These are phyloP conservation scores for Monascus purpureus DNA, from an alignment of 495 filamentous ascomycete species.

Conservation along the genomic window DNA sequence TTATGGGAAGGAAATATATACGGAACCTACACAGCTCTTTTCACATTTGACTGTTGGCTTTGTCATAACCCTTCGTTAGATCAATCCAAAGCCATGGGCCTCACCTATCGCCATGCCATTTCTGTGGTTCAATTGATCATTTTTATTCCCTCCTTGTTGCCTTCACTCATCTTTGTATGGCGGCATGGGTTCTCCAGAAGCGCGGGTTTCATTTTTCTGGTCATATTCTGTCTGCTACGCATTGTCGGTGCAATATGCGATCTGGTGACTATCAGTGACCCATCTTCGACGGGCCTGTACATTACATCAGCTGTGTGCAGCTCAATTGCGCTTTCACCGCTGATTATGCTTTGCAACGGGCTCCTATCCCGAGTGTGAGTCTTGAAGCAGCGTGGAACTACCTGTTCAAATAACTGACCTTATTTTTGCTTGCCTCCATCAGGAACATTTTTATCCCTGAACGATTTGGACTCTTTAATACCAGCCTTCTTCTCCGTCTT, in stretches of 20 bases:
- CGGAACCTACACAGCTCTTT: neutral
- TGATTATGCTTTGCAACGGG: conserved; percentile 12
- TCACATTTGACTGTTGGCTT: neutral
- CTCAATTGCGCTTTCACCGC: conserved; percentile 15
- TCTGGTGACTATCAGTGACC: conserved; percentile 21
- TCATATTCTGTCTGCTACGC: conserved; percentile 20
- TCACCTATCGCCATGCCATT: conserved; percentile 19
- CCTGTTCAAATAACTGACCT: neutral
- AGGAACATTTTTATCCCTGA: conserved; percentile 10
- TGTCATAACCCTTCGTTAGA: conserved; percentile 1
- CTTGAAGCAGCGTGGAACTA: neutral
- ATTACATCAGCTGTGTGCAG: conserved; percentile 13
- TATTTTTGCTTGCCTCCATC: conserved; percentile 3
- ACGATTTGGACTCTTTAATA: conserved; percentile 5
- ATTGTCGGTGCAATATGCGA: conserved; percentile 22
- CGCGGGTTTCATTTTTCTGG: conserved; percentile 23
- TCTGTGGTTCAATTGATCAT: conserved; percentile 21
- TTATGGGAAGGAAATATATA: neutral
- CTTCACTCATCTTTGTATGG: conserved; percentile 18
- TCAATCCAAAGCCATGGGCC: conserved; percentile 6
- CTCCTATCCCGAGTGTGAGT: conserved; percentile 18
- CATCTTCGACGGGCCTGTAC: conserved; percentile 10
- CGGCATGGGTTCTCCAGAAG: conserved; percentile 24
- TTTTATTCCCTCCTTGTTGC: conserved; percentile 19
- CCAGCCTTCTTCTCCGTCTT: conserved; percentile 11